Conservation (phyloP, 2,329 filamentous ascomycete species). For the Pseudogymnoascus sp. region DNA sequence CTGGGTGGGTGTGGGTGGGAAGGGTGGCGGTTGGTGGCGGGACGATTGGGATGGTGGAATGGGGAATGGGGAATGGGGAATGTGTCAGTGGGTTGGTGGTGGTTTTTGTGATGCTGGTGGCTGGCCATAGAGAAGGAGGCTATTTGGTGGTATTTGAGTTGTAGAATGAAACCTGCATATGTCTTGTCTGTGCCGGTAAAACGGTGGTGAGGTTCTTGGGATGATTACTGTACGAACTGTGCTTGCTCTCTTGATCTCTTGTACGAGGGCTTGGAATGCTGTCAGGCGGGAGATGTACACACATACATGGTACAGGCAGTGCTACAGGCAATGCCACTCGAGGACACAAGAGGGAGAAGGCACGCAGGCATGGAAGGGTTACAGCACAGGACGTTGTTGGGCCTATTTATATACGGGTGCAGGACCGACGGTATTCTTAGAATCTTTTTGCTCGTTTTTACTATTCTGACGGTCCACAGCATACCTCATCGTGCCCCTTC, state of each 20-base stretch:
- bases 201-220: neutral
- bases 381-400: conserved; percentile 1
- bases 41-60: neutral
- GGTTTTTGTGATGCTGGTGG: neutral
- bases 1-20: neutral
- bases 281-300: conserved; percentile 2
- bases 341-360: too few species aligned
- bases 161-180: neutral
- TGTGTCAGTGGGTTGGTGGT: neutral
- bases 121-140: neutral
- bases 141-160: neutral
- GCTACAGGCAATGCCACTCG: too few species aligned
- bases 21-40: neutral
- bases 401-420: neutral
- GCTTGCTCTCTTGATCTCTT: neutral
- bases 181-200: neutral
- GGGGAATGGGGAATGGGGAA: neutral
- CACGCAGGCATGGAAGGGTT: neutral
- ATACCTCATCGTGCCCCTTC: neutral
- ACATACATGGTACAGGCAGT: too few species aligned
- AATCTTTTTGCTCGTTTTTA: neutral
- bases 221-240: neutral
- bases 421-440: neutral
- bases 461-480: neutral
- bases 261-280: neutral